These are phyloP conservation scores for Fusarium redolens DNA, from an alignment of 2,329 filamentous ascomycete genomes.

Conservation along the genomic window DNA sequence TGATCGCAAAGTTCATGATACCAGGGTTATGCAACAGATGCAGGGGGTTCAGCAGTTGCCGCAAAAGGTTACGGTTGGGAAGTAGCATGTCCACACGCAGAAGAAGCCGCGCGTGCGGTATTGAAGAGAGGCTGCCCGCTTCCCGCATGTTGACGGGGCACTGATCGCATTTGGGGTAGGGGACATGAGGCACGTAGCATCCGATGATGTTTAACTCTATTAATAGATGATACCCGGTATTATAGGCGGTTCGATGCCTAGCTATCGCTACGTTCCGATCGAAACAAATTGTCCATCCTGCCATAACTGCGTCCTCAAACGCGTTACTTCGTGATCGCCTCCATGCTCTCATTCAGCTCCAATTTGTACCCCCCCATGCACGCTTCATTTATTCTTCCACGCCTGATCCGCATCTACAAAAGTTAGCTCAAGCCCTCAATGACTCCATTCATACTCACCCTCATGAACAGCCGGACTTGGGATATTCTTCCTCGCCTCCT, in stretches of 20 bases:
- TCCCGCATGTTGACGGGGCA: background rate
- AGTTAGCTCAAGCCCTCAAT: background rate
- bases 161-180: fast-evolving
- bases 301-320: fast-evolving
- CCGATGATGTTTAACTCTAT: background rate
- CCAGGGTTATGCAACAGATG: constrained; percentile 56
- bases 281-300: fast-evolving
- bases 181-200: background rate
- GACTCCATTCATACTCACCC: constrained; percentile 42
- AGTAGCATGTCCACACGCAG: constrained; percentile 20
- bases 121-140: background rate
- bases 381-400: constrained; percentile 28
- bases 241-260: background rate
- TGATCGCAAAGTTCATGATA: constrained; percentile 66
- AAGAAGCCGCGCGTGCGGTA: background rate
- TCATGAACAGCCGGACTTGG: constrained; percentile 56
- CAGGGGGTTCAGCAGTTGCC: constrained; percentile 54
- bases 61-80: constrained; percentile 52
- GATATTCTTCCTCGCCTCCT: constrained; percentile 56
- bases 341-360: too few relatives aligned
- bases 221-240: constrained; percentile 32
- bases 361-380: too few relatives aligned
- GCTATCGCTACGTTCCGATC: background rate
- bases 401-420: constrained; percentile 39
- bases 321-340: too few relatives aligned